Conservation (phyloP, 2,329 filamentous ascomycete species). For the Daldinia eschscholtzii region DNA sequence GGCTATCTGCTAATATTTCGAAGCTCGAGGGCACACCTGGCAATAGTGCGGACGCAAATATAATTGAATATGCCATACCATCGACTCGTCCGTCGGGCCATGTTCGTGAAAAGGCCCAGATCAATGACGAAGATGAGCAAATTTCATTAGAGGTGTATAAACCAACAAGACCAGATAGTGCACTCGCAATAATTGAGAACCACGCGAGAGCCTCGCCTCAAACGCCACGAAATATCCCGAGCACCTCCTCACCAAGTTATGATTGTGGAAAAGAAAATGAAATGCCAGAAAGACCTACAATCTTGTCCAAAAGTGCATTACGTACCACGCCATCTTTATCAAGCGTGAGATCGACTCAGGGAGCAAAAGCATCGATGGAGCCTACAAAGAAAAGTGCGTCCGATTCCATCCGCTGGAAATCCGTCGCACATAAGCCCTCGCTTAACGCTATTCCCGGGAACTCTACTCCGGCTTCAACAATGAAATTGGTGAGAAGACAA, state of each 20-base stretch:
- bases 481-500: slow-evolving; percentile 33
- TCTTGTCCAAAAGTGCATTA: slow-evolving; percentile 26
- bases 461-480: slow-evolving; percentile 28
- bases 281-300: slow-evolving; percentile 18
- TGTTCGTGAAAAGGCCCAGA: slow-evolving; percentile 64
- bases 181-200: slow-evolving; percentile 21
- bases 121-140: slow-evolving; percentile 56
- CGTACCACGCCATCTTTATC: slow-evolving; percentile 35
- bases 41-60: slow-evolving; percentile 4
- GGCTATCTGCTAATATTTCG: slow-evolving; percentile 65
- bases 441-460: slow-evolving; percentile 37
- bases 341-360: slow-evolving; percentile 22
- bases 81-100: slow-evolving; percentile 54
- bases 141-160: slow-evolving; percentile 35
- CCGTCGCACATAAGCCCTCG: slow-evolving; percentile 40
- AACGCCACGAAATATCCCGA: neutral
- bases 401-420: slow-evolving; percentile 25
- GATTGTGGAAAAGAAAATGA: slow-evolving; percentile 36
- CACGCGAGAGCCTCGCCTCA: slow-evolving; percentile 20
- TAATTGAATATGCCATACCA: slow-evolving; percentile 39
- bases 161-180: slow-evolving; percentile 30
- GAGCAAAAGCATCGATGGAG: slow-evolving; percentile 10
- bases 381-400: slow-evolving; percentile 22
- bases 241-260: neutral
- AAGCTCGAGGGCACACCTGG: slow-evolving; percentile 57